Conservation (phyloP, 352 stramenopile genomes). For the Albugo candida region DNA sequence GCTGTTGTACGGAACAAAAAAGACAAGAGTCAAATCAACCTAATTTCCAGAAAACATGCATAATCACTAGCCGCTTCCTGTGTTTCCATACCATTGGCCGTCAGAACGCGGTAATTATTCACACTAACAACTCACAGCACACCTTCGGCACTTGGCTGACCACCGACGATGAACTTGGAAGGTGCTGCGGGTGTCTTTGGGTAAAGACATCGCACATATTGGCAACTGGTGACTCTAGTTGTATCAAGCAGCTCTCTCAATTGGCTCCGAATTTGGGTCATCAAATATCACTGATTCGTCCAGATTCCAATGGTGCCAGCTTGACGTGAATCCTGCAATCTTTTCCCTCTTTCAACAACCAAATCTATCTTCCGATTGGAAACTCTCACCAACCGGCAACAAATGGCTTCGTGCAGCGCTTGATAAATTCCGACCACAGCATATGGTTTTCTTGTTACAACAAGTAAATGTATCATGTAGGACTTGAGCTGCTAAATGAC, state of each 20-base stretch:
- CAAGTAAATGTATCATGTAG: constrained; percentile 86
- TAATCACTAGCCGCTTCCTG: constrained; percentile 7
- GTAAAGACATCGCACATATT: constrained; percentile 99
- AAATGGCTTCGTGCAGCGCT: constrained; percentile 49
- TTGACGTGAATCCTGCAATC: constrained; percentile 9
- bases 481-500: constrained; percentile 88
- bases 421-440: constrained; percentile 68
- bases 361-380: neutral
- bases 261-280: constrained; percentile 84
- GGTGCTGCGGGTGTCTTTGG: constrained; percentile 90
- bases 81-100: constrained; percentile 16
- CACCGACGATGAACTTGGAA: constrained; percentile 65
- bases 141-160: constrained; percentile 94
- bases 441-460: constrained; percentile 94
- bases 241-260: constrained; percentile 84
- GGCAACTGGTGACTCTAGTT: constrained; percentile 85
- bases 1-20: constrained; percentile 65
- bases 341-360: neutral
- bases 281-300: constrained; percentile 35
- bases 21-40: constrained; percentile 58
- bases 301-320: constrained; percentile 5
- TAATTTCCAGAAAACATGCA: constrained; percentile 39
- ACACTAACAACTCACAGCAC: constrained; percentile 98
- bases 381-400: constrained; percentile 34
- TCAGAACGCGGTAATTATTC: constrained; percentile 24